Evolutionary conservation across 1,284 basidiomycete genomes (phyloP).

Genomic region (Leccinum griseonigrum): DNA sequence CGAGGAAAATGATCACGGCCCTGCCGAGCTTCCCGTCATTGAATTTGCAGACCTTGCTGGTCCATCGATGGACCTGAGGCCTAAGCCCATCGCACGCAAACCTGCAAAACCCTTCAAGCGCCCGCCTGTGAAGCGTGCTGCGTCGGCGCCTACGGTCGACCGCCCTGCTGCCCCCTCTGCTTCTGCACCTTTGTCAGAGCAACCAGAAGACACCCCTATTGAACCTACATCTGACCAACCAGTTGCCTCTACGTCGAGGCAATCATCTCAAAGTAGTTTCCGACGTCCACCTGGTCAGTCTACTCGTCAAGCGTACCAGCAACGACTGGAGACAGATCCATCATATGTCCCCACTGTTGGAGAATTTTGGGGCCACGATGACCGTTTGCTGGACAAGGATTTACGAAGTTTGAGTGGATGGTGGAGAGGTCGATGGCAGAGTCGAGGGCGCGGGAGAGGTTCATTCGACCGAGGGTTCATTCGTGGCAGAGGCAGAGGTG

Average conservation of each 20-base stretch:
- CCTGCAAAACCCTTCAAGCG: constrained; percentile 36
- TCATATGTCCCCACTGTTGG: constrained; percentile 85
- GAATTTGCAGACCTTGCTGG: constrained; percentile 70
- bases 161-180: constrained; percentile 20
- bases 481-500: constrained; percentile 55
- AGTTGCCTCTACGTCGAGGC: constrained; percentile 36
- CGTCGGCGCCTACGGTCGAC: constrained; percentile 26
- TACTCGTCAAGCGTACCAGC: constrained; percentile 74
- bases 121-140: constrained; percentile 32
- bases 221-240: constrained; percentile 30
- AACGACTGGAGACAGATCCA: constrained; percentile 75
- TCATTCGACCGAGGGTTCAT: constrained; percentile 39
- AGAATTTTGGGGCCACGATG: constrained; percentile 90
- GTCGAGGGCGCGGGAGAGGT: constrained; percentile 60
- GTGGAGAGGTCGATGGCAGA: constrained; percentile 79
- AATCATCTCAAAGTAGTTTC: constrained; percentile 21
- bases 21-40: constrained; percentile 70
- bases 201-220: constrained; percentile 23
- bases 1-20: constrained; percentile 59
- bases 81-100: constrained; percentile 37
- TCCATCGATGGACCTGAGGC: constrained; percentile 33
- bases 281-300: constrained; percentile 51
- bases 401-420: constrained; percentile 73
- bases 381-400: constrained; percentile 75
- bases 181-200: constrained; percentile 25